Base-by-base conservation (phyloP, 352 stramenopile genomes). In the Elongisporangium prolatum region DNA sequence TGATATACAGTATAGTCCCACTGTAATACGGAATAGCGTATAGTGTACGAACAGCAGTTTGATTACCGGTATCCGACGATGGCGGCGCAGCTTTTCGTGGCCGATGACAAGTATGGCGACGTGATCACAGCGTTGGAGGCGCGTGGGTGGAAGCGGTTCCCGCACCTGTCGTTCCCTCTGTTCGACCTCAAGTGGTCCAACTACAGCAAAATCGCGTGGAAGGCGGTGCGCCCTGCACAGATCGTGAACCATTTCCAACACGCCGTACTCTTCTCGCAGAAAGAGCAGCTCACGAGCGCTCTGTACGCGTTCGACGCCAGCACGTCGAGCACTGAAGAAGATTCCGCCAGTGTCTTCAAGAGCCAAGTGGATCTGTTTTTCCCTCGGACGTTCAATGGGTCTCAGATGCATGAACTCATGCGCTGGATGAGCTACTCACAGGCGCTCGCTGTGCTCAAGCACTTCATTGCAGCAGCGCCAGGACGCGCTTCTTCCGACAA, bases 171-270 rank as follows among this genome's bases (percentile, higher is more conserved):
- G 28, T 89, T 86, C 59, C 83, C 83, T 1, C 75, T 70, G 53
- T 83, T 74, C 47, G 64, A 72, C 18, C 69, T 93, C 17, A 81
- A 83, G 51, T 91, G 77, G 75, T 72, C 71, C 57, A 91, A 91
- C 69, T 93, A 93, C 75, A 52, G 61, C 24, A 78, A 74, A 57
- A 72, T 93, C 58, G 50, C 63, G 61, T 93, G 83, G 83, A 8
- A 37, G 5, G 65, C 69, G 28, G 72, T 89, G 59, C 60, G 55
- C 10, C 28, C 61, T 9, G 11, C 57, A 11, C 80, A 89, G 63
- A 64, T 75, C 50, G 67, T 92, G 53, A 93, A 89, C 61, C 83
- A 93, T 57, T 63, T 93, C 53, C 69, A 86, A 47, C 57, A 87
- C 57, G 68, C 80, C 1, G 64, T 89, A 9, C 59, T 82, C 21